A percentile compares a stretch with the other conserved stretches of the same genome.
Conservation (phyloP, 345 rosid genomes). For the Heritiera fomes region DNA sequence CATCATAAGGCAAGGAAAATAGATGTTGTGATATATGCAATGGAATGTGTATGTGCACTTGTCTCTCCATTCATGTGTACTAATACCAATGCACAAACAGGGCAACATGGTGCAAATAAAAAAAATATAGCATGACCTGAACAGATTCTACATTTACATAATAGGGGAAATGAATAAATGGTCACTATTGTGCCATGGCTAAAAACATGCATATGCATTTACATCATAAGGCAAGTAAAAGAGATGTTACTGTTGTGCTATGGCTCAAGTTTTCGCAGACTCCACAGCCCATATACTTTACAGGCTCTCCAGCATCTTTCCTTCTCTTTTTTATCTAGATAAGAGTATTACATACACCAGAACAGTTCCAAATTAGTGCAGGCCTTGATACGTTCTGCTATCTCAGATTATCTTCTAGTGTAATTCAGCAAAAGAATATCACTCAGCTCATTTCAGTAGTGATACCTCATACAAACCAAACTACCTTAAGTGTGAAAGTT, state of each 20-base stretch:
- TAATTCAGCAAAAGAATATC: slow-evolving; percentile 21
- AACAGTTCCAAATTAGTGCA: slow-evolving; percentile 16
- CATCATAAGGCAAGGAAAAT: not conserved
- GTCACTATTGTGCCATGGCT: not conserved
- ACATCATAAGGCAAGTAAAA: not conserved
- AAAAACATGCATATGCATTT: not conserved
- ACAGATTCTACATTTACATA: not conserved
- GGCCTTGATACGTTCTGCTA: slow-evolving; percentile 6
- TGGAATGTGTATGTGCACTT: not conserved
- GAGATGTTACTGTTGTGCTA: slow-evolving; percentile 61
- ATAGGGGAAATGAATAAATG: not conserved
- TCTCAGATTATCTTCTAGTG: slow-evolving; percentile 6
- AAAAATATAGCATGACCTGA: not conserved
- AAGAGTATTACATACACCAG: slow-evolving; percentile 18
- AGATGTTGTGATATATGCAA: not conserved
- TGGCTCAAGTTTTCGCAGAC: slow-evolving; percentile 89
- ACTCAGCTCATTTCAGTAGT: not conserved
- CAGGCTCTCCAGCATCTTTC: slow-evolving; percentile 74
- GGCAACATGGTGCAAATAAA: not conserved
- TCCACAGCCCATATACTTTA: slow-evolving; percentile 92
- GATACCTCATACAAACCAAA: not conserved
- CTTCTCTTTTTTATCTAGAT: slow-evolving; percentile 81
- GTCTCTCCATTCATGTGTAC: not conserved
- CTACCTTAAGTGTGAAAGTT: slow-evolving; percentile 84
- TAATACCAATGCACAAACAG: not conserved